A percentile compares a stretch with the other conserved stretches of the same genome.
Conservation (phyloP, 179 eudicot species). For the Beta corolliflora region DNA sequence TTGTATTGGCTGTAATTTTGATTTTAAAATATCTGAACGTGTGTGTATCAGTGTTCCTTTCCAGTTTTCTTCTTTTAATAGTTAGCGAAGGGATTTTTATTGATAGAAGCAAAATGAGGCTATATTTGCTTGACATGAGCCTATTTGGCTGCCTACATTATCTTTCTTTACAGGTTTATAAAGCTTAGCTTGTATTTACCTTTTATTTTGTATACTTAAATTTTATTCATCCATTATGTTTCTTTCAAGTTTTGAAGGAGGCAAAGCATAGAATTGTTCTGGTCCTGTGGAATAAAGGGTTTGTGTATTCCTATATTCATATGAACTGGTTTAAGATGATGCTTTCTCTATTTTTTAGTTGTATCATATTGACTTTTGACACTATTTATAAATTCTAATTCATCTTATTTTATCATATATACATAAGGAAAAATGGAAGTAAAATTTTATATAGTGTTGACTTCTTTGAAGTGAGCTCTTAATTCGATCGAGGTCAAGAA, state of each 20-base stretch:
- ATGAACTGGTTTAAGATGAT: too few relatives aligned
- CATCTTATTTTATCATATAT: too few relatives aligned
- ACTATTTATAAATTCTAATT: too few relatives aligned
- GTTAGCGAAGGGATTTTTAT: background rate
- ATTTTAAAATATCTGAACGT: background rate
- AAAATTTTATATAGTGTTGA: too few relatives aligned
- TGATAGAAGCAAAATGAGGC: background rate
- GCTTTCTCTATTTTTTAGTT: too few relatives aligned
- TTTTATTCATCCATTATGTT: background rate
- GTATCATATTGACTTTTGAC: too few relatives aligned
- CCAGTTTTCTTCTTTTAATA: background rate
- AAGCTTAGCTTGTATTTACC: background rate
- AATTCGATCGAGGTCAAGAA: too few relatives aligned
- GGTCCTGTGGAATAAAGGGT: background rate
- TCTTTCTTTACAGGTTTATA: background rate
- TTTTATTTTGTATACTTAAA: background rate
- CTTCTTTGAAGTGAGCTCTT: too few relatives aligned
- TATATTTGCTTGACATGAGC: background rate
- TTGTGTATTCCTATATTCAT: background rate
- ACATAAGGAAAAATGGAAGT: too few relatives aligned
- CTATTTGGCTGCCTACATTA: background rate
- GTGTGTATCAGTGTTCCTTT: constrained; percentile 13
- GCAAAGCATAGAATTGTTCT: background rate
- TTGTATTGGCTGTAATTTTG: constrained; percentile 16
- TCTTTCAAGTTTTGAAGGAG: background rate